A percentile compares a stretch with the other conserved stretches of the same genome.
phyloP scores from a whole-genome alignment of 2,329 filamentous ascomycete species.

The Capronia americana region DNA sequence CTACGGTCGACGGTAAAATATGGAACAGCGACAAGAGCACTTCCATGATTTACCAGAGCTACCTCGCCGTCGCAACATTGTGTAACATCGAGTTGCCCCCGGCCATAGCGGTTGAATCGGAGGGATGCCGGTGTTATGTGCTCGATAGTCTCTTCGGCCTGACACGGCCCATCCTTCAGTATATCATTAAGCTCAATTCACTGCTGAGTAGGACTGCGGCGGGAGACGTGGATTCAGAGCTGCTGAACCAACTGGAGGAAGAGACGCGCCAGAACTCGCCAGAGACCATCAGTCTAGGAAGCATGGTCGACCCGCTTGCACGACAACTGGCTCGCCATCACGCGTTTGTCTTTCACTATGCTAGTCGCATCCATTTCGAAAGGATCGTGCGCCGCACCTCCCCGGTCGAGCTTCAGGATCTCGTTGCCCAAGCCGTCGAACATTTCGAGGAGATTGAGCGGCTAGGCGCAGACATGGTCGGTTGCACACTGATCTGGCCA shows the following conservation, averaged over 20 bases:
- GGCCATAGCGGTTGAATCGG: slow-evolving; percentile 32
- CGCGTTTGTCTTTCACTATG: slow-evolving; percentile 47
- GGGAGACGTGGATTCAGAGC: slow-evolving; percentile 13
- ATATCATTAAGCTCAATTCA: slow-evolving; percentile 40
- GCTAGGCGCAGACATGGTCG: slow-evolving; percentile 42
- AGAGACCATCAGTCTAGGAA: no score
- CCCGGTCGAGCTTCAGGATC: slow-evolving; percentile 41
- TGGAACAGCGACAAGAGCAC: slow-evolving; percentile 32
- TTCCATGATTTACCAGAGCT: slow-evolving; percentile 42
- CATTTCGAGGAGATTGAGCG: slow-evolving; percentile 45
- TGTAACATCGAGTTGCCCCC: slow-evolving; percentile 42
- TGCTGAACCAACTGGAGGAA: slow-evolving; percentile 44
- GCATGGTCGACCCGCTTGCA: slow-evolving; percentile 33
- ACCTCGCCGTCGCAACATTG: slow-evolving; percentile 42
- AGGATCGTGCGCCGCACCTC: slow-evolving; percentile 42
- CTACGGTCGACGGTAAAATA: slow-evolving; percentile 23
- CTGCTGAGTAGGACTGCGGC: slow-evolving; percentile 39
- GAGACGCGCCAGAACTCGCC: slow-evolving; percentile 26
- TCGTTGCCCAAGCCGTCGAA: slow-evolving; percentile 44
- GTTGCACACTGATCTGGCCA: slow-evolving; percentile 48
- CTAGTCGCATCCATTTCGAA: slow-evolving; percentile 46
- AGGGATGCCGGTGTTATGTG: slow-evolving; percentile 39
- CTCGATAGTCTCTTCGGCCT: slow-evolving; percentile 43
- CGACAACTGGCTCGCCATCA: slow-evolving; percentile 39
- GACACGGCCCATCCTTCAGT: slow-evolving; percentile 40